Percentiles rank a stretch among this genome's conserved stretches.
These are phyloP conservation scores for Oryza glaberrima DNA, from an alignment of 176 grass and related monocot genomes.

Conservation along the genomic window DNA sequence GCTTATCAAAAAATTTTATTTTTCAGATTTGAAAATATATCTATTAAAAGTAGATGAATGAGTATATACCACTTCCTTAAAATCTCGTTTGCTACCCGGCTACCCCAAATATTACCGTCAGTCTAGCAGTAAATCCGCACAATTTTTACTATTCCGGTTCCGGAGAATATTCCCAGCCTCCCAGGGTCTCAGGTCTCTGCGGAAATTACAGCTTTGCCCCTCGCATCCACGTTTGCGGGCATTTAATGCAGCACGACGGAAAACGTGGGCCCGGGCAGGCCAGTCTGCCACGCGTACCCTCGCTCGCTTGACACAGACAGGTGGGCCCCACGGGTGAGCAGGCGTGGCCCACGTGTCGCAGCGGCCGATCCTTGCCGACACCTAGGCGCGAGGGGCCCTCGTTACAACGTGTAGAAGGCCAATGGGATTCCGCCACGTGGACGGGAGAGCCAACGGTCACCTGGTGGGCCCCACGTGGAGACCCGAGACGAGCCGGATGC, in stretches of 20 bases:
- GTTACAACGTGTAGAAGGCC: background rate
- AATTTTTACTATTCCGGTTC: background rate
- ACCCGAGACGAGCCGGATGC: no score
- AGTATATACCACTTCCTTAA: no score
- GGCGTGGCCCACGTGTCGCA: background rate
- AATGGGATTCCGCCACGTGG: background rate
- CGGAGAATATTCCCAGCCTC: background rate
- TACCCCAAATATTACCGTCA: background rate
- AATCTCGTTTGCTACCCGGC: background rate
- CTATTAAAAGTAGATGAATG: no score
- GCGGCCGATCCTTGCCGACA: conserved; percentile 17
- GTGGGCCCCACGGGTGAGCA: background rate
- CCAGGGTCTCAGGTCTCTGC: background rate
- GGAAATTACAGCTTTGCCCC: background rate
- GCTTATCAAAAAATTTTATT: no score
- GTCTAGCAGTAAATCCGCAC: background rate
- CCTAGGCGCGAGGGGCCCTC: background rate
- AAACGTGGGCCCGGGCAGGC: background rate
- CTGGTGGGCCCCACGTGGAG: conserved; percentile 6
- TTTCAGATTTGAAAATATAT: no score
- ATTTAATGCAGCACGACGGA: conserved; percentile 1
- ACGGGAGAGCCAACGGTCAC: conserved; percentile 45
- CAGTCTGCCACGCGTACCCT: background rate
- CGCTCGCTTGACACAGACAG: background rate
- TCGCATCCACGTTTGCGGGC: background rate